Evolutionary conservation across 371 early-diverging fungal species (phyloP).

Genomic region (Mucor mucedo): DNA sequence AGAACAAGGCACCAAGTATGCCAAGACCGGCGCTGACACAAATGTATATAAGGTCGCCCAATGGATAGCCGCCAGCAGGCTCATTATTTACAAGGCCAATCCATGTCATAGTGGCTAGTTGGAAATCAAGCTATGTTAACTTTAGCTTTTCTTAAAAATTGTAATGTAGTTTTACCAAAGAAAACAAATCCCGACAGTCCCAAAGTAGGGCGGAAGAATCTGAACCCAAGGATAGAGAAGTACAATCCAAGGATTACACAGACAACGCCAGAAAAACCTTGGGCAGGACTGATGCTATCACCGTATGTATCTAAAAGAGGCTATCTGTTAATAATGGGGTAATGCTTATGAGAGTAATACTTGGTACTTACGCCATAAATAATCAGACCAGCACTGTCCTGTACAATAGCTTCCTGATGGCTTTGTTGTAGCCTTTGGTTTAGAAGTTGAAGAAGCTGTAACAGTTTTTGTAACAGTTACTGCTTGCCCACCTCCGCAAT

Average conservation of each 20-base stretch:
- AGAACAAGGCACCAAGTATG: constrained; percentile 39
- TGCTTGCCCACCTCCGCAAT: constrained; percentile 45
- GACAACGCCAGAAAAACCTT: constrained; percentile 48
- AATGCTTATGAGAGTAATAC: background rate
- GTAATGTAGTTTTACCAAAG: constrained; percentile 38
- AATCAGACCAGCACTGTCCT: constrained; percentile 48
- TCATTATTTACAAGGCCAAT: constrained; percentile 56
- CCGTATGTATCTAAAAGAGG: constrained; percentile 47
- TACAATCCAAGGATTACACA: constrained; percentile 46
- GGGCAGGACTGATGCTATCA: constrained; percentile 44
- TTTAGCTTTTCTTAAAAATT: constrained; percentile 1
- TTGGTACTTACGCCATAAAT: constrained; percentile 44
- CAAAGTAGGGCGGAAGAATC: constrained; percentile 49
- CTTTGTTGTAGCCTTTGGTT: background rate
- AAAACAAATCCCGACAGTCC: constrained; percentile 53
- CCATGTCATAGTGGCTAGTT: constrained; percentile 53
- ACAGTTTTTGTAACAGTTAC: constrained; percentile 43
- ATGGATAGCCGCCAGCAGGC: constrained; percentile 45
- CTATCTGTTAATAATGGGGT: background rate
- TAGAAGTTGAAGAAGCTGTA: constrained; percentile 16
- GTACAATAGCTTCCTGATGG: constrained; percentile 17
- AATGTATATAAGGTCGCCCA: constrained; percentile 46
- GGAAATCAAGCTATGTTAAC: background rate
- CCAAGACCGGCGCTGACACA: constrained; percentile 53
- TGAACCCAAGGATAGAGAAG: constrained; percentile 47